phyloP scores from a whole-genome alignment of 345 rosid species.

The Melaleuca quinquenervia region DNA sequence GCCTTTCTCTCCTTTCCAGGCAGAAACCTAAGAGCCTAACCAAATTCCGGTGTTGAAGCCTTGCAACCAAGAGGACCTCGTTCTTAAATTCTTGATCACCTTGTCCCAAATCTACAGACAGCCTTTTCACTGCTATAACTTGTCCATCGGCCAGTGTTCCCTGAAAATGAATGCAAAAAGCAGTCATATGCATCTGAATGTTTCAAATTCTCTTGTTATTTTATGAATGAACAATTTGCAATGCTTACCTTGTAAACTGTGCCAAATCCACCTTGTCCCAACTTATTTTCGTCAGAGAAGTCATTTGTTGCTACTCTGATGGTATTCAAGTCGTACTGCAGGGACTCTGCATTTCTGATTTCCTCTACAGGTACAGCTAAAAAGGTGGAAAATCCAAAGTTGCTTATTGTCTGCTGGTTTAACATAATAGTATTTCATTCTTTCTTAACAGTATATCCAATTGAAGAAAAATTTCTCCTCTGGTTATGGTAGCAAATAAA shows the following conservation, averaged over 20 bases:
- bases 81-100: neutral
- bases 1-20: neutral
- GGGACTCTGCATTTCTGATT: neutral
- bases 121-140: neutral
- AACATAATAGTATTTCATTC: too few species aligned
- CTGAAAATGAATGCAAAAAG: neutral
- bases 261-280: conserved; percentile 10
- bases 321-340: neutral
- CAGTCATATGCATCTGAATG: neutral
- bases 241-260: neutral
- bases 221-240: neutral
- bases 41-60: neutral
- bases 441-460: neutral
- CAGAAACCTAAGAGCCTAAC: neutral
- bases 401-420: neutral
- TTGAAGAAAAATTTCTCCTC: neutral
- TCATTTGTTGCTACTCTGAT: conserved; percentile 12
- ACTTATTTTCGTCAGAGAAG: conserved; percentile 9
- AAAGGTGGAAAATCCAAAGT: neutral
- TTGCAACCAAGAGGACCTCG: neutral
- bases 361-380: neutral
- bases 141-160: neutral
- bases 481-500: neutral
- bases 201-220: neutral
- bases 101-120: neutral